A percentile compares a stretch with the other conserved stretches of the same genome.
Conservation (phyloP, 2,329 filamentous ascomycete species). For the Ophiostoma quercus region DNA sequence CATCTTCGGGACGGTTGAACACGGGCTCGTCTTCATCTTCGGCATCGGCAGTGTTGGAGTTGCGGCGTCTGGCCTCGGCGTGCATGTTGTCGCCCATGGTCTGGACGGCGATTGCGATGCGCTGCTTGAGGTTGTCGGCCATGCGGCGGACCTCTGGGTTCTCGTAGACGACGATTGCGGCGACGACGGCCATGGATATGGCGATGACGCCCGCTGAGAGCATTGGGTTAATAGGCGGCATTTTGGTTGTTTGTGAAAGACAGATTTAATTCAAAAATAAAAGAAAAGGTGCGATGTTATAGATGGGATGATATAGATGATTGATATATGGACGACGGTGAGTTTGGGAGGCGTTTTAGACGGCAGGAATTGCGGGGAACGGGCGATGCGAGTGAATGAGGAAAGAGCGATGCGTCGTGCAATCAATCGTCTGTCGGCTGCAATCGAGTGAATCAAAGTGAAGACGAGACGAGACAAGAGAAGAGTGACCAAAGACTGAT, state of each 20-base stretch:
- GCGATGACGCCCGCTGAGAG: conserved; percentile 55
- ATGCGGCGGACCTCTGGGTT: conserved; percentile 58
- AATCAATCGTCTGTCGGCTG: neutral
- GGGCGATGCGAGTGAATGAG: neutral
- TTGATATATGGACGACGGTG: neutral
- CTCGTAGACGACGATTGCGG: conserved; percentile 58
- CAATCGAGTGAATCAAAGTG: neutral
- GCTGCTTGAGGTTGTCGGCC: conserved; percentile 56
- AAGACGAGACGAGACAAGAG: neutral
- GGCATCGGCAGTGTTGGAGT: conserved; percentile 39
- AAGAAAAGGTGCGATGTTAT: too few species aligned
- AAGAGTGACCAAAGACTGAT: neutral
- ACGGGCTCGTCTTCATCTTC: conserved; percentile 46
- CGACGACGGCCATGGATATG: conserved; percentile 52
- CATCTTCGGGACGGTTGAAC: conserved; percentile 63
- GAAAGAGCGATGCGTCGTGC: neutral
- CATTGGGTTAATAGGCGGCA: conserved; percentile 54
- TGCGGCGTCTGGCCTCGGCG: conserved; percentile 33
- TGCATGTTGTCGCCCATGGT: conserved; percentile 54
- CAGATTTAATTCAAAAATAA: too few species aligned
- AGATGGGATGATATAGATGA: neutral
- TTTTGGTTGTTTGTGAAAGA: conserved; percentile 30
- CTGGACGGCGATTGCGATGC: conserved; percentile 56
- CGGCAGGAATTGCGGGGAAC: conserved; percentile 11
- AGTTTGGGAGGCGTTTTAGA: conserved; percentile 1